Base-by-base conservation (phyloP, 495 filamentous ascomycete genomes). In the Cladorrhinum samala region DNA sequence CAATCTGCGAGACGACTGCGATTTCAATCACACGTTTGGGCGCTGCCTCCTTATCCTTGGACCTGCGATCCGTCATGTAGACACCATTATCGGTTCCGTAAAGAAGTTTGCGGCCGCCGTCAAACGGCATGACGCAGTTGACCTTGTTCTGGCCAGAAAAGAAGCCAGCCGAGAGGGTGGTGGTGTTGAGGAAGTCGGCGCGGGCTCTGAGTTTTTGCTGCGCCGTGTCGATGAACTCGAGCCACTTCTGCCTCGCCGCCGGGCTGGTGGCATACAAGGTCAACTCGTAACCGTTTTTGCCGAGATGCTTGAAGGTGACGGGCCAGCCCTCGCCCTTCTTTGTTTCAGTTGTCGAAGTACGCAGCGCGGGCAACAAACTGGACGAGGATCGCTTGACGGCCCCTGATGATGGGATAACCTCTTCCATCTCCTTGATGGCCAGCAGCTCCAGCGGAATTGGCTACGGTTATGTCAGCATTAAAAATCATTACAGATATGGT, bases 261-360 rank as follows among this genome's bases (percentile, higher is more conserved):
- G 85, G 85, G 43, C 84, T 89, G 18, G 83, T 79, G 21, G 89
- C 91, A 68, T 86, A 97, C 1, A 99, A 76, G n/a, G 91, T 91
- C 56, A 87, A 77, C 62, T 95, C 94, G 67, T 95, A 97, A 36
- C 91, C 91, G 50, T 89, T 90, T 65, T 91, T 94, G n/a, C 94
- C 94, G 21, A 99, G 80, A 76, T 97, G 94, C 49, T 86, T 82
- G 77, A 99, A 97, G n/a, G 91, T 97, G 60, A 99, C 93, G 1
- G 94, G 94, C 69, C 87, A 90, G 36, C 88, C 90, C 59, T 95
- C 89, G 62, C 89, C 74, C 60, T 75, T 75, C 53, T 75, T 73
- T 40, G 72, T 66, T 19, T 81, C 68, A 33, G 62, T 63, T 37
- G 62, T 60, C 17, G 67, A 62, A 30, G 61, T 77, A 48, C 84